Base-by-base conservation (phyloP, 306 rosid species). In the Castanea crenata region DNA sequence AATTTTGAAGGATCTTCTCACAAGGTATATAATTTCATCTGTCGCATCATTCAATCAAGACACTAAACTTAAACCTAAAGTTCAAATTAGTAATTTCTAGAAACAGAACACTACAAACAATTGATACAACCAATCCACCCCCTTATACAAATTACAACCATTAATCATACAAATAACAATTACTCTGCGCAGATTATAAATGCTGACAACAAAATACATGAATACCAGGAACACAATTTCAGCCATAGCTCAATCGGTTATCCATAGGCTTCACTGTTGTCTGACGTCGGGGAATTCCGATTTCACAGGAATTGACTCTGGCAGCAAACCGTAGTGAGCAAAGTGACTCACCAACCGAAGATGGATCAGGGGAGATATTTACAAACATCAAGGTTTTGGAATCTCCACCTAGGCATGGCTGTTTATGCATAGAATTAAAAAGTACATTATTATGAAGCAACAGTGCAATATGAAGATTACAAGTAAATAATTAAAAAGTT, bases 351-450 rank as follows among this genome's bases (percentile, higher is more conserved):
- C 86, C 86, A 1, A 84, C 76, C 20, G 99, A 95, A 67, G 97
- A 78, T 74, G 91, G 85, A 59, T 92, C 99, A 1, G 98, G 99
- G 3, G 99, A 92, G 55, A 95, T 78, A 81, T 95, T 95, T 38
- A 91, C 99, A 72, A 95, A 85, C 99, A 95, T 95, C 69, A 95
- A 82, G 4, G 97, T 95, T 80, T 95, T 95, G 1, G 99, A 95
- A 69, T 95, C 98, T 25, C 99, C 98, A 46, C 97, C 99, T 20
- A 95, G 85, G 85, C 97, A 95, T 54, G 99, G 99, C 99, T 95
- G 99, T 77, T 73, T 12, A 79, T 71, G 65, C 34, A 74, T 74
- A 41, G 5, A 71, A 80, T 16, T 61, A 54, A 32, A 57, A 55
- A 29, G 68, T 38, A 19, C 16, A 35, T 67, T 19, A 65, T 12